Evolutionary conservation across 768 basidiomycete genomes (phyloP), one percentile per base, ranked within the genome.

Genomic region (Leccinum broughii): DNA sequence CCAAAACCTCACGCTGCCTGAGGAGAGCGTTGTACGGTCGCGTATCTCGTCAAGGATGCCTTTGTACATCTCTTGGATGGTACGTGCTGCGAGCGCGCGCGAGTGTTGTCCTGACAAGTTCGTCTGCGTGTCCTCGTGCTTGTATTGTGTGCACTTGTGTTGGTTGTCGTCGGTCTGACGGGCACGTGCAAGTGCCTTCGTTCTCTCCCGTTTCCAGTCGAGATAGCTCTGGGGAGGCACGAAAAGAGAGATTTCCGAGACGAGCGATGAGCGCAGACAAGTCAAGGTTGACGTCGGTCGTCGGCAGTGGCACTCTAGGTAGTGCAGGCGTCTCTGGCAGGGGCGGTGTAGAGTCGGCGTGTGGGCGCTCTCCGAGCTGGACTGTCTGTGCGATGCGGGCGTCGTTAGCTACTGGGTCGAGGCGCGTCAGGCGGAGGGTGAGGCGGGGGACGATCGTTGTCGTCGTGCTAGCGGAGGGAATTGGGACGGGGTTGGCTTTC

Each of bases 171-270:
- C 53, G 17, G 17, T 60, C 37, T 50, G 59, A 37, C 14, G 35
- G 35, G 14, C 35, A 48, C 28, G 56, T 3, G 60, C 66, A 22
- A 65, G 61, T 17, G 39, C 57, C 49, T 37, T 63, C 14, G 37
- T 32, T 41, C 64, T 65, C 55, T 71, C 72, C 54, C 66, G 77
- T 69, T 86, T 88, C 87, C 87, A 88, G 61, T 84, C 81, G 13
- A 82, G 75, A 60, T 88, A 85, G 48, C 78, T 77, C 32, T 78
- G 76, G 0, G 86, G 77, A 4, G 87, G 84, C 10, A 85, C 78
- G 66, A 92, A 95, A 71, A 94, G 93, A 0, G 90, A 88, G 55
- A 92, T 84, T 62, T 93, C 92, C 9, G 90, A 92, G 48, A 91
- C 81, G 30, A 95, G 94, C 93, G 56, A 96, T 89, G 51, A 96